These are phyloP conservation scores for Epithele typhae DNA, from an alignment of 768 basidiomycete genomes.

Conservation along the genomic window DNA sequence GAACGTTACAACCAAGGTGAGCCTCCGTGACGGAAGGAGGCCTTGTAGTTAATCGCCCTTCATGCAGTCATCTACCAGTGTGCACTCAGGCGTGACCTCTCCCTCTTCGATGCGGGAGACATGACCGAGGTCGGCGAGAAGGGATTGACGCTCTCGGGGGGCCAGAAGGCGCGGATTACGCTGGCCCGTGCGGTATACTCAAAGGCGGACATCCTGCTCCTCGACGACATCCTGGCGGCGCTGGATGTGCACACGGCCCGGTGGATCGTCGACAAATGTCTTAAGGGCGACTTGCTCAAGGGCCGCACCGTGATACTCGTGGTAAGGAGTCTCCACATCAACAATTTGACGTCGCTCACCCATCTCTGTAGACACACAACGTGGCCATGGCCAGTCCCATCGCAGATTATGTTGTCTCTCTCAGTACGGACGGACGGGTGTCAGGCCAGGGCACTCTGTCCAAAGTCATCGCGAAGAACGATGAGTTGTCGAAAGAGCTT, in stretches of 20 bases:
- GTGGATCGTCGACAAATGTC: constrained; percentile 45
- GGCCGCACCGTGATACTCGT: constrained; percentile 48
- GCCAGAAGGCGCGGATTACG: constrained; percentile 50
- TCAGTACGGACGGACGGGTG: constrained; percentile 15
- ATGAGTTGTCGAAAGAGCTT: background rate
- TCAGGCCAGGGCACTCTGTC: constrained; percentile 9
- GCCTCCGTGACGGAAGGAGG: no score
- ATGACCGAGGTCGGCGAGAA: constrained; percentile 40
- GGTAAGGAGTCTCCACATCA: no score
- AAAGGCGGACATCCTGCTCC: constrained; percentile 52
- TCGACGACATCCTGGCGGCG: constrained; percentile 65
- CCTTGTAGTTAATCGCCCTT: background rate
- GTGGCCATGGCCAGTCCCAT: constrained; percentile 13
- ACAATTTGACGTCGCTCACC: no score
- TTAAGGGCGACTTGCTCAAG: constrained; percentile 40
- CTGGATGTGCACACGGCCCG: constrained; percentile 49
- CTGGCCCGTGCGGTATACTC: constrained; percentile 59
- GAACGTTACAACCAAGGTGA: constrained; percentile 40
- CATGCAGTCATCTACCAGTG: constrained; percentile 33
- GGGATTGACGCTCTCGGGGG: constrained; percentile 38
- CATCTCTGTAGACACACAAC: constrained; percentile 18
- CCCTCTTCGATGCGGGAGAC: constrained; percentile 32
- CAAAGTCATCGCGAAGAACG: constrained; percentile 7
- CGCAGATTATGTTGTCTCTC: constrained; percentile 18
- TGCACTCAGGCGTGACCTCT: constrained; percentile 29